phyloP scores from a whole-genome alignment of 2,329 filamentous ascomycete genomes.

The Amylocarpus encephaloides region DNA sequence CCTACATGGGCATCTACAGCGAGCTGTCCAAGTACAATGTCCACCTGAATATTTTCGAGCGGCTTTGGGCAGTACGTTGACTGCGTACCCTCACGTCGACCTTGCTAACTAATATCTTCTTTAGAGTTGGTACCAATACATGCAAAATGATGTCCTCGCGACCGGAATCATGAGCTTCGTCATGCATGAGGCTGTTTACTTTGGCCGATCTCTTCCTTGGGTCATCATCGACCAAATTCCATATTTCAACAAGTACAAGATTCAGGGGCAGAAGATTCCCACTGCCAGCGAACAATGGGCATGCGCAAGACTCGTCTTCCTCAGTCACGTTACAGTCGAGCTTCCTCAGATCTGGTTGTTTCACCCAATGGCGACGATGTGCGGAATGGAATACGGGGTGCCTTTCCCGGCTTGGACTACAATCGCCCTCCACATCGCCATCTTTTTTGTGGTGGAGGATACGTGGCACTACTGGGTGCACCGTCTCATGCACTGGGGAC shows the following conservation, averaged over 20 bases:
- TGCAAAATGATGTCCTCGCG: slow-evolving; percentile 94
- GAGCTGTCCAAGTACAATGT: slow-evolving; percentile 70
- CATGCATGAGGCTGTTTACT: slow-evolving; percentile 93
- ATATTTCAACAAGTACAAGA: slow-evolving; percentile 88
- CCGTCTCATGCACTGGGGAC: slow-evolving; percentile 86
- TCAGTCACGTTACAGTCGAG: slow-evolving; percentile 96
- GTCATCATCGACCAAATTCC: slow-evolving; percentile 86
- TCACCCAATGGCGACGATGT: slow-evolving; percentile 91
- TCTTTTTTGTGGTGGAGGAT: slow-evolving; percentile 96
- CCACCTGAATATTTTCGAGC: slow-evolving; percentile 73
- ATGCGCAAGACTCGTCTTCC: slow-evolving; percentile 85
- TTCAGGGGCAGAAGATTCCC: slow-evolving; percentile 81
- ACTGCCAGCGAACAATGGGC: slow-evolving; percentile 91
- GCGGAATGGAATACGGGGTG: slow-evolving; percentile 79
- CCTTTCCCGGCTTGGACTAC: slow-evolving; percentile 82
- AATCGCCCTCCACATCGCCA: slow-evolving; percentile 83
- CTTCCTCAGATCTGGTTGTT: slow-evolving; percentile 99
- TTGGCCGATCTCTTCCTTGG: slow-evolving; percentile 81
- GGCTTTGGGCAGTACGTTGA: slow-evolving; percentile 73
- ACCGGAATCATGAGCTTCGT: slow-evolving; percentile 96
- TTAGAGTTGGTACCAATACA: slow-evolving; percentile 88
- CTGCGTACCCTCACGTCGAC: slow-evolving; percentile 9
- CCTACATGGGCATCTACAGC: slow-evolving; percentile 52
- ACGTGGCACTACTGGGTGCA: slow-evolving; percentile 98
- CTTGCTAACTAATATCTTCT: slow-evolving; percentile 23